A percentile compares a stretch with the other conserved stretches of the same genome.
These are phyloP conservation scores for Eurotiales sp. DNA, from an alignment of 2,329 filamentous ascomycete genomes.

Conservation along the genomic window DNA sequence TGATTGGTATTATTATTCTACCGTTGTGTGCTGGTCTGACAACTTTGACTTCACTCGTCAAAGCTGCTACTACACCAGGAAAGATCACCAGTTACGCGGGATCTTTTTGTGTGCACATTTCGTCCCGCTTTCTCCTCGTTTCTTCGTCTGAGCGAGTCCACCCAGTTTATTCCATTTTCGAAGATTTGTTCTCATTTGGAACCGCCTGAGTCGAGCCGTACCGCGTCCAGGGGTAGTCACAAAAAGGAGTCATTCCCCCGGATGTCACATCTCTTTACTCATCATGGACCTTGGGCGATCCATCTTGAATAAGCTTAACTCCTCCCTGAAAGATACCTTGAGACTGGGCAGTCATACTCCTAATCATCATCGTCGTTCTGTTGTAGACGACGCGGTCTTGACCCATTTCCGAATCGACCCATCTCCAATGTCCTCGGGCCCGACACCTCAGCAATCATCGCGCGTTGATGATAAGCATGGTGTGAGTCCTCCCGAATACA, in stretches of 20 bases:
- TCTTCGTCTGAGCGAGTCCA: not conserved
- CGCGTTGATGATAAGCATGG: not conserved
- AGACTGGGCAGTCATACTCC: too few species aligned
- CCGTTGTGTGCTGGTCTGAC: not conserved
- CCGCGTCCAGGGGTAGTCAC: not conserved
- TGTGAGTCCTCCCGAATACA: not conserved
- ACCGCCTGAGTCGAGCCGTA: not conserved
- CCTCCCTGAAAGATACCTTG: not conserved
- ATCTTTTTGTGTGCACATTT: not conserved
- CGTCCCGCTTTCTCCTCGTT: not conserved
- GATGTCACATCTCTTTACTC: not conserved
- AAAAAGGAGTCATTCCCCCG: not conserved
- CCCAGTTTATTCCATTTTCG: not conserved
- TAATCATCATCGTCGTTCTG: not conserved
- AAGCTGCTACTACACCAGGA: too few species aligned
- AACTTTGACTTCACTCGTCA: not conserved
- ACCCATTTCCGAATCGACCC: not conserved
- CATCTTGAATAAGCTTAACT: slow-evolving; percentile 8
- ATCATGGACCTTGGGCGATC: slow-evolving; percentile 7
- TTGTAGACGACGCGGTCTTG: slow-evolving; percentile 5
- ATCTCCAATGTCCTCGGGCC: not conserved
- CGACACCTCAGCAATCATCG: not conserved
- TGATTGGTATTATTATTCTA: not conserved
- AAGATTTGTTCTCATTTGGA: not conserved
- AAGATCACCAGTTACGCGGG: not conserved